phyloP scores from a whole-genome alignment of 495 filamentous ascomycete species.

The Hypomontagnella submonticulosa region DNA sequence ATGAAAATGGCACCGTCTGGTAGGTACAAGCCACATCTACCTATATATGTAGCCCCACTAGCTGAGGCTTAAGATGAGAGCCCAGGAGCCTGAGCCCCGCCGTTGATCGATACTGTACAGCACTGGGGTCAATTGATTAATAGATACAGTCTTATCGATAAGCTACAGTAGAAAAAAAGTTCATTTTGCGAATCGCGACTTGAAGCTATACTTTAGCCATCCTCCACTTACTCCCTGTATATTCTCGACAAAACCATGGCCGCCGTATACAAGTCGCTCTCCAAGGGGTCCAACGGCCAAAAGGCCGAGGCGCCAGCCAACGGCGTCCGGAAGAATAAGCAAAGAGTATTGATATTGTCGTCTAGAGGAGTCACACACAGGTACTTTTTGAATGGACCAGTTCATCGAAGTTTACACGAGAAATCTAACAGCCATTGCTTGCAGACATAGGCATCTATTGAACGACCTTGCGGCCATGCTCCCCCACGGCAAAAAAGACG shows the following conservation, averaged over 20 bases:
- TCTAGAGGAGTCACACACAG: slow-evolving; percentile 91
- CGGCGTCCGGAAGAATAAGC: slow-evolving; percentile 65
- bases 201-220: neutral
- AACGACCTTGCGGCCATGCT: slow-evolving; percentile 89
- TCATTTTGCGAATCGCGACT: slow-evolving; percentile 32
- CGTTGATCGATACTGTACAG: slow-evolving; percentile 4
- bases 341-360: slow-evolving; percentile 87
- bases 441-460: slow-evolving; percentile 89
- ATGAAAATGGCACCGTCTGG: too few relatives aligned
- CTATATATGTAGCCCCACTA: too few relatives aligned
- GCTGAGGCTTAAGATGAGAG: too few relatives aligned
- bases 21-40: too few relatives aligned
- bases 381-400: slow-evolving; percentile 54
- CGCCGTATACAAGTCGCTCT: slow-evolving; percentile 91
- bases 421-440: slow-evolving; percentile 18
- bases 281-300: slow-evolving; percentile 69
- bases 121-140: too few relatives aligned
- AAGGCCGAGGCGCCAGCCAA: slow-evolving; percentile 53
- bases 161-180: slow-evolving; percentile 39
- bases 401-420: slow-evolving; percentile 1
- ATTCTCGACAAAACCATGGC: slow-evolving; percentile 72
- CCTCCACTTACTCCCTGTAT: neutral
- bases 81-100: slow-evolving; percentile 15
- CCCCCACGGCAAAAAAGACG: slow-evolving; percentile 92
- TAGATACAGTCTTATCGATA: slow-evolving; percentile 35